Evolutionary conservation across 2,329 filamentous ascomycete genomes (phyloP).

Genomic region (Pyrenophora graminea): DNA sequence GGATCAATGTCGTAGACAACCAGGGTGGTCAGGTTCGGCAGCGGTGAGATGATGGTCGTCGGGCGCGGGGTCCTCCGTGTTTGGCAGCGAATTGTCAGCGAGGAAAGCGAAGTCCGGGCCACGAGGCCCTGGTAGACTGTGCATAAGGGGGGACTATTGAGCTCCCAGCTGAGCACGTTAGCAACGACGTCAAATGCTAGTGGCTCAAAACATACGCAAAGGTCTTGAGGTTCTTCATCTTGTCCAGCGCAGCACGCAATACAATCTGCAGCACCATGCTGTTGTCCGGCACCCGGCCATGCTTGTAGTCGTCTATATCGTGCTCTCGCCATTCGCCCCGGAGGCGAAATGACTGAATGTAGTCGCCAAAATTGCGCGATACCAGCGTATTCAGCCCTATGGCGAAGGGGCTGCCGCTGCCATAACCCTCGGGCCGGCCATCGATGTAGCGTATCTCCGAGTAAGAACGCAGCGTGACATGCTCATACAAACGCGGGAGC

Average conservation of each 20-base stretch:
- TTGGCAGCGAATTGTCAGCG: constrained; percentile 61
- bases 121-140: constrained; percentile 63
- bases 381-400: constrained; percentile 67
- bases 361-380: constrained; percentile 57
- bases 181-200: constrained; percentile 1
- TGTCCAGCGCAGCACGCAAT: constrained; percentile 62
- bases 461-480: constrained; percentile 62
- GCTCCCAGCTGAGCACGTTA: constrained; percentile 57
- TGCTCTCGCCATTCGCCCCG: constrained; percentile 62
- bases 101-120: constrained; percentile 53
- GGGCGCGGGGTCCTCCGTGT: constrained; percentile 61
- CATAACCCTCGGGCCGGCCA: constrained; percentile 63
- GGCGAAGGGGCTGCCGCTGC: constrained; percentile 65
- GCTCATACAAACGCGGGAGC: constrained; percentile 63
- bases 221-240: constrained; percentile 59
- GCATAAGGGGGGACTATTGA: constrained; percentile 63
- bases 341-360: constrained; percentile 59
- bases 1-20: constrained; percentile 65
- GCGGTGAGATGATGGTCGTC: constrained; percentile 59
- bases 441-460: constrained; percentile 62
- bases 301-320: constrained; percentile 62
- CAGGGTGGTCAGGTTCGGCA: constrained; percentile 59
- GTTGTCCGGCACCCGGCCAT: constrained; percentile 65
- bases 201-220: constrained; percentile 53
- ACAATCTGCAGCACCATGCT: constrained; percentile 67